These are phyloP conservation scores for Coprinopsis cinerea DNA, from an alignment of 768 basidiomycete species.

Conservation along the genomic window DNA sequence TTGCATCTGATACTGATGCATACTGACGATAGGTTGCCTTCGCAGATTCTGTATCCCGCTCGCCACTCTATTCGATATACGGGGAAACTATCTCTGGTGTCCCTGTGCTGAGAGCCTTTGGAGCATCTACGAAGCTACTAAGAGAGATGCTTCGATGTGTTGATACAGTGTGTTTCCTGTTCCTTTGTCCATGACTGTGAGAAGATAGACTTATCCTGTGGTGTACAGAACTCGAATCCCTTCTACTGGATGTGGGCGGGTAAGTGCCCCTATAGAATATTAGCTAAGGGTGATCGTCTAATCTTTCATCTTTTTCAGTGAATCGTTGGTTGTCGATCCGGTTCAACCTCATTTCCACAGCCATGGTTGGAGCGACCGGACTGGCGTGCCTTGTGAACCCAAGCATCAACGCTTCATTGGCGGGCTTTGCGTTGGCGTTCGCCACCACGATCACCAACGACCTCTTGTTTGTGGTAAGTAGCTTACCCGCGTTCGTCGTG, in stretches of 20 bases:
- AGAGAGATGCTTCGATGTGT: constrained; percentile 79
- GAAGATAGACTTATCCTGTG: not conserved
- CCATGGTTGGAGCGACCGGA: constrained; percentile 66
- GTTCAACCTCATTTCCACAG: constrained; percentile 75
- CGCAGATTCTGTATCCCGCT: constrained; percentile 43
- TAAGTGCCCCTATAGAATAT: constrained; percentile 23
- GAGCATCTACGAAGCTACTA: constrained; percentile 80
- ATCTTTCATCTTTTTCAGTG: constrained; percentile 35
- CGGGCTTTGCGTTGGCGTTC: constrained; percentile 85
- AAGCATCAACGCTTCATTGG: constrained; percentile 70
- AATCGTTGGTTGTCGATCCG: constrained; percentile 89
- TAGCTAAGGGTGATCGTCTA: not conserved
- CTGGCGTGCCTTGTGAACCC: constrained; percentile 62
- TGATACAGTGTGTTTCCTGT: constrained; percentile 58
- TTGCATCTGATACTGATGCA: not conserved
- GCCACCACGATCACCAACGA: constrained; percentile 71
- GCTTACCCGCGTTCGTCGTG: too few species aligned
- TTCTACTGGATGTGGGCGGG: constrained; percentile 92
- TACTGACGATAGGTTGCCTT: constrained; percentile 1
- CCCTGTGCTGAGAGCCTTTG: constrained; percentile 69
- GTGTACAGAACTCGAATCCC: constrained; percentile 51
- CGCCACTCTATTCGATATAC: constrained; percentile 39
- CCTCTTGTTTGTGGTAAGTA: constrained; percentile 53
- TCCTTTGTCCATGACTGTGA: not conserved
- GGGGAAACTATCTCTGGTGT: constrained; percentile 40